Percentiles rank a stretch among this genome's conserved stretches.
phyloP scores from a whole-genome alignment of 23 red algal species.

The Gracilaria domingensis region DNA sequence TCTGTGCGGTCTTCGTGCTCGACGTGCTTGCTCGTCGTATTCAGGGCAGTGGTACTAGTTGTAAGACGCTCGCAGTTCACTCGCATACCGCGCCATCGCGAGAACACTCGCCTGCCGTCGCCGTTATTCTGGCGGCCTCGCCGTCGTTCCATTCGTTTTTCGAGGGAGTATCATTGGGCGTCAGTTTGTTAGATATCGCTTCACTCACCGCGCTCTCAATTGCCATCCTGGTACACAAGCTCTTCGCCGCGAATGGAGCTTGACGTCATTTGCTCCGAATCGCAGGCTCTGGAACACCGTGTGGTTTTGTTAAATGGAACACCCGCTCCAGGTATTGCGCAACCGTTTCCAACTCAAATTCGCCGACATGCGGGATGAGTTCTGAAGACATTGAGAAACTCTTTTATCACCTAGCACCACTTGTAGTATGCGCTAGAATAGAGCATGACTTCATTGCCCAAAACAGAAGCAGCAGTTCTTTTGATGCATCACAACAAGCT shows the following conservation, averaged over 20 bases:
- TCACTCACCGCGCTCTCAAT: constrained; percentile 21
- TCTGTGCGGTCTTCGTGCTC: background rate
- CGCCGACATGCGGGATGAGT: background rate
- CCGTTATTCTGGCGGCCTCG: constrained; percentile 13
- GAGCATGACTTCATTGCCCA: background rate
- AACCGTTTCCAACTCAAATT: background rate
- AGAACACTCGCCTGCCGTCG: constrained; percentile 15
- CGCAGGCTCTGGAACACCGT: background rate
- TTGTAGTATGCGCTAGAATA: background rate
- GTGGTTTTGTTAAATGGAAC: background rate
- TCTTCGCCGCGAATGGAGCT: constrained; percentile 12
- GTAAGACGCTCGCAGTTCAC: background rate
- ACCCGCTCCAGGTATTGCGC: background rate
- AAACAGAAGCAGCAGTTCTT: background rate
- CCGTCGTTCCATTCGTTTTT: constrained; percentile 35
- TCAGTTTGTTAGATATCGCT: background rate
- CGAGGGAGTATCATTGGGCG: constrained; percentile 32
- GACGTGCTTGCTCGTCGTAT: constrained; percentile 16
- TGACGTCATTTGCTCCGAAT: background rate
- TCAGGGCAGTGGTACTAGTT: background rate
- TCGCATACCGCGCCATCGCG: background rate
- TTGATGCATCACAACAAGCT: background rate
- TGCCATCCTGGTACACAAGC: constrained; percentile 37
- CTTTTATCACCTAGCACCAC: background rate
- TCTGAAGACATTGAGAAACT: background rate